A percentile compares a stretch with the other conserved stretches of the same genome.
Evolutionary conservation across 2,329 filamentous ascomycete species (phyloP).

Genomic region (Trichothecium sympodiale): DNA sequence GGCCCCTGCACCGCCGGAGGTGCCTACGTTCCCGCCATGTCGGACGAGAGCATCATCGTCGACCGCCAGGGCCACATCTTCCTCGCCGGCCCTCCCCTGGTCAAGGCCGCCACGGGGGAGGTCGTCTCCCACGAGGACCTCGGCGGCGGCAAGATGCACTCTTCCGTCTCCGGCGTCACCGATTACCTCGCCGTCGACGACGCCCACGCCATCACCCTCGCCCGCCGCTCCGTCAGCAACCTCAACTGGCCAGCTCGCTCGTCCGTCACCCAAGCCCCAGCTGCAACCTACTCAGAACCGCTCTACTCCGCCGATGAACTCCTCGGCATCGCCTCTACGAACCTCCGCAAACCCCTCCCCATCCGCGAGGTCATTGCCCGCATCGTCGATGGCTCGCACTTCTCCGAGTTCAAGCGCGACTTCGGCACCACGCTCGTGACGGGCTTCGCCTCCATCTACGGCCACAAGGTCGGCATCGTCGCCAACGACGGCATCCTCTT

Average conservation of each 20-base stretch:
- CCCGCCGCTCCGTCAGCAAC: slow-evolving; percentile 73
- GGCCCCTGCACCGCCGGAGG: slow-evolving; percentile 92
- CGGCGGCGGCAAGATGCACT: slow-evolving; percentile 82
- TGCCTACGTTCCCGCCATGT: slow-evolving; percentile 95
- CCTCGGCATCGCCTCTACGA: slow-evolving; percentile 79
- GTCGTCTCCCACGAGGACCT: slow-evolving; percentile 83
- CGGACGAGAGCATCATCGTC: slow-evolving; percentile 94
- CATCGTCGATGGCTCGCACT: slow-evolving; percentile 81
- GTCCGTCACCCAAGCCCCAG: slow-evolving; percentile 26
- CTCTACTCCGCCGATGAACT: slow-evolving; percentile 72
- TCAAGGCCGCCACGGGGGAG: slow-evolving; percentile 93
- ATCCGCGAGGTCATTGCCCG: slow-evolving; percentile 87
- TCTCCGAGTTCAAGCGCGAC: slow-evolving; percentile 88
- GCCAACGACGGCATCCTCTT: slow-evolving; percentile 96
- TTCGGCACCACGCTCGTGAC: slow-evolving; percentile 87
- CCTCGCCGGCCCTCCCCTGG: slow-evolving; percentile 83
- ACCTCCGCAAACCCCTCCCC: slow-evolving; percentile 74
- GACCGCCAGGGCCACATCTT: slow-evolving; percentile 96
- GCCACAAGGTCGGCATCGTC: slow-evolving; percentile 82
- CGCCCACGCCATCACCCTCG: slow-evolving; percentile 79
- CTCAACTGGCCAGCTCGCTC: slow-evolving; percentile 67
- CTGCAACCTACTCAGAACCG: slow-evolving; percentile 55
- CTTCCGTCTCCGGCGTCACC: slow-evolving; percentile 81
- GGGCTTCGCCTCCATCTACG: slow-evolving; percentile 82
- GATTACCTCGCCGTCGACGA: slow-evolving; percentile 94